Conservation (phyloP, 1,284 basidiomycete genomes). For the Marasmius oreades region DNA sequence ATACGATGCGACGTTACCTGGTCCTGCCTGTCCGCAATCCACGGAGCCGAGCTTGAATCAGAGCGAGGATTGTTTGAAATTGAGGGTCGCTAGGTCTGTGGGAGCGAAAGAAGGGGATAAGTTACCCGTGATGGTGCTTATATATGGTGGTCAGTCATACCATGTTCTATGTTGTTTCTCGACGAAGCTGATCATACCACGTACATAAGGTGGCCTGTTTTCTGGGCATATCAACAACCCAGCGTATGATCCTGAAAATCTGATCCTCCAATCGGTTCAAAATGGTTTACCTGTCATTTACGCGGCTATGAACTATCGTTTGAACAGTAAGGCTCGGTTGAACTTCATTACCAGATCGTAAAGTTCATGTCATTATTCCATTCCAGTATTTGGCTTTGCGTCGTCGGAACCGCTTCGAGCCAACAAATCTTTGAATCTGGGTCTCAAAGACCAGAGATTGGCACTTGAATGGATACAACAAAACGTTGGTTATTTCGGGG, state of each 20-base stretch:
- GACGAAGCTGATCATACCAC: background rate
- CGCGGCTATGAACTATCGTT: conserved; percentile 6
- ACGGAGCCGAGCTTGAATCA: background rate
- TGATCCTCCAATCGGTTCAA: background rate
- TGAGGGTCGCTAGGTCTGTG: conserved; percentile 3
- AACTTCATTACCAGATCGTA: background rate
- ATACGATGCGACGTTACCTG: conserved; percentile 1
- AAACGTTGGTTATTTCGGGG: background rate
- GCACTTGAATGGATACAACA: conserved; percentile 4
- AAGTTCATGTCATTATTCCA: background rate
- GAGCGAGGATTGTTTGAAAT: conserved; percentile 8
- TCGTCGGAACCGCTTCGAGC: background rate
- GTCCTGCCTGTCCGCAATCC: conserved; percentile 2
- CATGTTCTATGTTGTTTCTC: background rate
- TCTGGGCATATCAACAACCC: conserved; percentile 1
- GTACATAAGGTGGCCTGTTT: background rate
- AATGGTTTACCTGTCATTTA: conserved; percentile 1
- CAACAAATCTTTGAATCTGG: background rate
- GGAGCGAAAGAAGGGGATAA: background rate
- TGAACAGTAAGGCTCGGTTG: background rate
- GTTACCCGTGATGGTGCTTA: conserved; percentile 5
- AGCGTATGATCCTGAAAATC: background rate
- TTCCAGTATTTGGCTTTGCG: conserved; percentile 5
- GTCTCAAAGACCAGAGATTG: conserved; percentile 4
- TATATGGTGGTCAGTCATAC: conserved; percentile 3